Conservation (phyloP, 768 basidiomycete species). For the Boletus rubescentipes region DNA sequence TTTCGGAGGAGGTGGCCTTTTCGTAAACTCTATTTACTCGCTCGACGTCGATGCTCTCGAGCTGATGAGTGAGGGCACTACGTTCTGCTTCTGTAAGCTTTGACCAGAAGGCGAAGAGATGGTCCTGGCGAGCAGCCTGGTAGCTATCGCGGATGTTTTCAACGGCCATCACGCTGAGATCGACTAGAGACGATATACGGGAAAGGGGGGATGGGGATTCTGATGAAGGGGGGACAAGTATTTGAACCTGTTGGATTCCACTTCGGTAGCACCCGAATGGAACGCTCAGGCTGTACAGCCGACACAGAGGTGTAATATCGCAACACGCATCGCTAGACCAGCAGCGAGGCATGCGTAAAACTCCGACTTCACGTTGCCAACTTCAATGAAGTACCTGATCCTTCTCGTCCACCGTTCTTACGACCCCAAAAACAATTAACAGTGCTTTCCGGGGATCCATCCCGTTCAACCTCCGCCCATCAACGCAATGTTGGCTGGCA, state of each 20-base stretch:
- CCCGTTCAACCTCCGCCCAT: no score
- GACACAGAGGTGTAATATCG: constrained; percentile 6
- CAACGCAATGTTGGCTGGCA: no score
- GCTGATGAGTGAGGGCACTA: constrained; percentile 62
- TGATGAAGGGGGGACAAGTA: neutral
- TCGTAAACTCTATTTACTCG: constrained; percentile 89
- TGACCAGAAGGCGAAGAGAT: constrained; percentile 88
- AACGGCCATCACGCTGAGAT: constrained; percentile 45
- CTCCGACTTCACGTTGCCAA: no score
- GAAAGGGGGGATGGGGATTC: neutral
- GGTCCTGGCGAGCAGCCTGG: constrained; percentile 79
- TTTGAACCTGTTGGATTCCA: constrained; percentile 12
- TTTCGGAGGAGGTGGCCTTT: constrained; percentile 71
- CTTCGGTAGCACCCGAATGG: constrained; percentile 23
- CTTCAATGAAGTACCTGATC: no score
- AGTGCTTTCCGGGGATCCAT: no score
- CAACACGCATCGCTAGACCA: constrained; percentile 1
- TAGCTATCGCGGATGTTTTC: constrained; percentile 63
- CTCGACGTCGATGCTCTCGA: constrained; percentile 78
- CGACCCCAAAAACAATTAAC: no score
- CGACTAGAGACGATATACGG: neutral
- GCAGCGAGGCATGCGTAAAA: no score
- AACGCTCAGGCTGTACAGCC: neutral
- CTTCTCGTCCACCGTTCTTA: no score
- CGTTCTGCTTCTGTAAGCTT: constrained; percentile 66